These are phyloP conservation scores for Paramecium sonneborni DNA, from an alignment of 73 alveolate genomes.

Conservation along the genomic window DNA sequence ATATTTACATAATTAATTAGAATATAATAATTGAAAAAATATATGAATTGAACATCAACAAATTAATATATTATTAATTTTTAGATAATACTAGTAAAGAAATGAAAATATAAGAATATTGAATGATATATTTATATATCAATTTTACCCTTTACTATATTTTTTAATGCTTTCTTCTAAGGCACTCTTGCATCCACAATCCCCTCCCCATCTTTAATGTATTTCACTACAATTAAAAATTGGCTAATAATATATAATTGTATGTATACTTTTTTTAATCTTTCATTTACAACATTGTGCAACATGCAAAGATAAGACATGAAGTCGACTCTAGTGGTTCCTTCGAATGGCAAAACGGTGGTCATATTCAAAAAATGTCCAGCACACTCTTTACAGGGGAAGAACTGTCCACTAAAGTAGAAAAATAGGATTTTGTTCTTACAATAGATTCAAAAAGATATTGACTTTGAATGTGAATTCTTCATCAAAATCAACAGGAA, in stretches of 20 bases:
- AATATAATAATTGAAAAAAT: too few relatives aligned
- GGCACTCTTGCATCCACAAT: conserved; percentile 40
- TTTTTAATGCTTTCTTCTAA: background rate
- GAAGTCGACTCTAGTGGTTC: conserved; percentile 49
- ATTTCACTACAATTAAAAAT: background rate
- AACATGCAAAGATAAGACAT: conserved; percentile 22
- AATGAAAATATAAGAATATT: too few relatives aligned
- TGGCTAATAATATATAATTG: background rate
- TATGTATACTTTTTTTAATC: background rate
- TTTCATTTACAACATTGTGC: conserved; percentile 21
- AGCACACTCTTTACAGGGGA: conserved; percentile 59
- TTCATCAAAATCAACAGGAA: conserved; percentile 29
- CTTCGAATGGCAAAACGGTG: background rate
- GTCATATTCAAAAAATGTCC: conserved; percentile 52
- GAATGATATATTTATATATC: too few relatives aligned
- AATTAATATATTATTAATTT: too few relatives aligned
- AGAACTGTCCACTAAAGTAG: conserved; percentile 44
- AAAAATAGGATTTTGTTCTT: background rate
- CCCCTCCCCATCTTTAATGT: conserved; percentile 62
- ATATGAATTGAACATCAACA: too few relatives aligned
- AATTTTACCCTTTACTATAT: background rate
- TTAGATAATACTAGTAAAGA: too few relatives aligned
- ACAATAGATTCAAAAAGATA: conserved; percentile 57
- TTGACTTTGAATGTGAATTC: conserved; percentile 35
- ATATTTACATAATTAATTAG: too few relatives aligned